phyloP scores from a whole-genome alignment of 805 yeast species.

The Yarrowia sp. region DNA sequence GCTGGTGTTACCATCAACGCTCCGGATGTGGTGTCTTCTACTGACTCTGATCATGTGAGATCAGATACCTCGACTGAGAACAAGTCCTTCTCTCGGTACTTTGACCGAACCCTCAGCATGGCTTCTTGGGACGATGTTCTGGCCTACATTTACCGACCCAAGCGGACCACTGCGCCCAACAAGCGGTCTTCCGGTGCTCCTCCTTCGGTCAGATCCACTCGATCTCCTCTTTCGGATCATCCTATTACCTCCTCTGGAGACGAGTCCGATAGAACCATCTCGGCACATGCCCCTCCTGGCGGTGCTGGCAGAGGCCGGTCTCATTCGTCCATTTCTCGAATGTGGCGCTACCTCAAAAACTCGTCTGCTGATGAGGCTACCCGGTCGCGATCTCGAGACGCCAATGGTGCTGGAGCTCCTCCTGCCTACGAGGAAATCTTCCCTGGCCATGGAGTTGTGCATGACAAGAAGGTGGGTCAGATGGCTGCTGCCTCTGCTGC shows the following conservation, averaged over 20 bases:
- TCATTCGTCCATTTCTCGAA: conserved; percentile 19
- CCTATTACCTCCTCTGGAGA: conserved; percentile 23
- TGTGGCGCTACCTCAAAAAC: conserved; percentile 19
- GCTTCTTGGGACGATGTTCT: conserved; percentile 23
- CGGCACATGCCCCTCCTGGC: neutral
- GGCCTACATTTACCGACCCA: conserved; percentile 21
- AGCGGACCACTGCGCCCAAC: neutral
- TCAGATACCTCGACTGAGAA: conserved; percentile 14
- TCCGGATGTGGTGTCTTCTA: neutral
- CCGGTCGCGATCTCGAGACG: conserved; percentile 8
- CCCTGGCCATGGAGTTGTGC: conserved; percentile 9
- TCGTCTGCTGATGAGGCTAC: conserved; percentile 13
- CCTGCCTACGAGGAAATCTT: conserved; percentile 34
- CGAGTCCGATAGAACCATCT: conserved; percentile 18
- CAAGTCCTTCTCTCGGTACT: conserved; percentile 9
- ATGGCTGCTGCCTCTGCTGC: conserved; percentile 16
- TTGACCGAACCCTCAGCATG: conserved; percentile 14
- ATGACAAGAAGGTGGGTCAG: conserved; percentile 7
- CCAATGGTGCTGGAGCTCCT: conserved; percentile 27
- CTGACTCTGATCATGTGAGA: conserved; percentile 9
- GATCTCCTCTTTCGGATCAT: conserved; percentile 10
- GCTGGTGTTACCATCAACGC: neutral
- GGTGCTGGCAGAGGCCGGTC: neutral
- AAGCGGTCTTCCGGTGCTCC: conserved; percentile 12
- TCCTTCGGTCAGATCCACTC: neutral